Percentiles rank a stretch among this genome's conserved stretches.
These are phyloP conservation scores for Lactarius deliciosus DNA, from an alignment of 768 basidiomycete species.

Conservation along the genomic window DNA sequence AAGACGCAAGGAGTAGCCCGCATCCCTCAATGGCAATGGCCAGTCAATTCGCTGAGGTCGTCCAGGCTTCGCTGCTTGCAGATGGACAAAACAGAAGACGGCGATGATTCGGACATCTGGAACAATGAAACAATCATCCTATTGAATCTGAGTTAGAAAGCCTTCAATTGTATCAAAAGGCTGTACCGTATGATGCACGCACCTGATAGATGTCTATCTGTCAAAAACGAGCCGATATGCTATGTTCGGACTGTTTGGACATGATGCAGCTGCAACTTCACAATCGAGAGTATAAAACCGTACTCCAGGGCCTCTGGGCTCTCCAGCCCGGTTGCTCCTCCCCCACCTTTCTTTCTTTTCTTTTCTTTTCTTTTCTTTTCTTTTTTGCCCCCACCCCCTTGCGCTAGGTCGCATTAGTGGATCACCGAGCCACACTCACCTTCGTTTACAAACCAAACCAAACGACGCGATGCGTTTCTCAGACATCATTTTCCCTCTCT, in stretches of 20 bases:
- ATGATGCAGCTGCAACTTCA: not conserved
- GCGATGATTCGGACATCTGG: not conserved
- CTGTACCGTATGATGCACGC: not conserved
- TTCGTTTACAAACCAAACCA: not conserved
- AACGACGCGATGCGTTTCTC: slow-evolving; percentile 20
- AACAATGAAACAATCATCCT: not conserved
- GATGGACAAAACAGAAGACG: not conserved
- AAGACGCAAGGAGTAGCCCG: not conserved
- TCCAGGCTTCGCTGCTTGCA: not conserved
- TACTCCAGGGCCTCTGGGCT: no score
- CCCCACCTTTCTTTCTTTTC: not conserved
- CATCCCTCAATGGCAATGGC: not conserved
- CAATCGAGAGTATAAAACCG: not conserved
- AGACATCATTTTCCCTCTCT: slow-evolving; percentile 7
- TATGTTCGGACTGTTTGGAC: no score
- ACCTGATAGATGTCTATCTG: not conserved
- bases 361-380: not conserved
- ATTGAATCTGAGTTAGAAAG: not conserved
- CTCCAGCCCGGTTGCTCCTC: slow-evolving; percentile 13
- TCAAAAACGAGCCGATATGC: not conserved
- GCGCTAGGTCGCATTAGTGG: slow-evolving; percentile 23
- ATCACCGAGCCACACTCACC: not conserved
- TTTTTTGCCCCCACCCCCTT: not conserved
- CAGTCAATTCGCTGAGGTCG: not conserved
- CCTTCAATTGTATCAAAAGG: not conserved